A percentile compares a stretch with the other conserved stretches of the same genome.
phyloP scores from a whole-genome alignment of 768 basidiomycete genomes.

The Podaxis sp. region DNA sequence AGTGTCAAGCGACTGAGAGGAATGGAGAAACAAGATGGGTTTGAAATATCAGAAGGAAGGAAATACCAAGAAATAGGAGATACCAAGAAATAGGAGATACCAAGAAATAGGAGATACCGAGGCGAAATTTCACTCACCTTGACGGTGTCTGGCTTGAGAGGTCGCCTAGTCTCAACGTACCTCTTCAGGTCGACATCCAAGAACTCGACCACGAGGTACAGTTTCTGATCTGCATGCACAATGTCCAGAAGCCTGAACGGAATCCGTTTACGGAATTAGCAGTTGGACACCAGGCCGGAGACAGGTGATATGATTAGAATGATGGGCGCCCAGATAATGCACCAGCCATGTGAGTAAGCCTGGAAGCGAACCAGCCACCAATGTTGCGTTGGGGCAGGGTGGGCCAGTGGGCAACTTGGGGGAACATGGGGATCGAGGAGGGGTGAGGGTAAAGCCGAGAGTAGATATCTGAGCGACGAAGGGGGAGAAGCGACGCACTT shows the following conservation, averaged over 20 bases:
- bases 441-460: neutral
- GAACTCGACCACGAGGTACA: constrained; percentile 98
- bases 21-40: neutral
- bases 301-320: constrained; percentile 14
- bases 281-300: constrained; percentile 2
- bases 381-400: too few species aligned
- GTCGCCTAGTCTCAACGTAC: constrained; percentile 91
- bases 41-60: too few species aligned
- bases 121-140: constrained; percentile 58
- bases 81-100: neutral
- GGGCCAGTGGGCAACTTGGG: neutral
- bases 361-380: too few species aligned
- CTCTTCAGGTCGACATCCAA: constrained; percentile 95
- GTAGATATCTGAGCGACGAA: neutral
- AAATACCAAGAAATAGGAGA: too few species aligned
- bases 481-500: constrained; percentile 46
- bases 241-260: constrained; percentile 83
- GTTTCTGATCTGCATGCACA: constrained; percentile 94
- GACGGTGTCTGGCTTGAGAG: constrained; percentile 70
- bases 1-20: neutral
- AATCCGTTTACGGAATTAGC: neutral
- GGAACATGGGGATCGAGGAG: neutral
- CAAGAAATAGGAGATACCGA: neutral
- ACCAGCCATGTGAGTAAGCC: too few species aligned
- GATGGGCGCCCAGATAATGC: constrained; percentile 13